Base-by-base conservation (phyloP, 768 basidiomycete species). In the Boletus tylopilopsis region DNA sequence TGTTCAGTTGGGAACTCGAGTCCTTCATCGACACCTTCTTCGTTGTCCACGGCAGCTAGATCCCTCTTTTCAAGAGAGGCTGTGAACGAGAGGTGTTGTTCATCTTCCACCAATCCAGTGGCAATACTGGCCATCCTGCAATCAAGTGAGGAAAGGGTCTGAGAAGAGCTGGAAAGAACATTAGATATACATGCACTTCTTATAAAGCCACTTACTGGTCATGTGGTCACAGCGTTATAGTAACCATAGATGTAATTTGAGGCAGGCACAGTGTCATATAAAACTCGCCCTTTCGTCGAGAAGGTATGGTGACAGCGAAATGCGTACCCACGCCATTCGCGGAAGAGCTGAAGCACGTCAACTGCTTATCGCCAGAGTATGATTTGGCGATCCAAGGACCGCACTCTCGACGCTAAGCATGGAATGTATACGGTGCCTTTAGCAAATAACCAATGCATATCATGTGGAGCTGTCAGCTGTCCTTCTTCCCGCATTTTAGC, bases 1-100 rank as follows among this genome's bases (percentile, higher is more conserved):
- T 85, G 78, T 22, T 78, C 78, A 0, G 81, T 81, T 3, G 85
- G 85, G 57, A 83, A 81, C 56, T 76, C 76, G 45, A 85, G 71
- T 19, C 78, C 81, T 39, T 80, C 79, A 35, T 75, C 71, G 37
- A 64, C 67, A 25, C 68, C 66, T 42, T 74, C 76, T 46, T 55
- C 47, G 36, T 51, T 47, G 21, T 34, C 34, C 21, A 42, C 27
- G 23, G 22, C 15, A 9, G 29, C 23, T 23, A 38, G 29, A n/a
- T 59, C 57, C 49, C 64, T 61, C 59, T 70, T 63, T 18, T 67
- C 56, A 36, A 57, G 21, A 16, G 50, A 53, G 34, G 22, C 12
- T 3, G 25, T 23, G 24, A 39, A 45, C 16, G 55, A 53, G 32
- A 21, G 30, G 6, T 11, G 37, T 25, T 42, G 47, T 16, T 45